These are phyloP conservation scores for Pichia sp. DNA, from an alignment of 1,139 yeast species.

Conservation along the genomic window DNA sequence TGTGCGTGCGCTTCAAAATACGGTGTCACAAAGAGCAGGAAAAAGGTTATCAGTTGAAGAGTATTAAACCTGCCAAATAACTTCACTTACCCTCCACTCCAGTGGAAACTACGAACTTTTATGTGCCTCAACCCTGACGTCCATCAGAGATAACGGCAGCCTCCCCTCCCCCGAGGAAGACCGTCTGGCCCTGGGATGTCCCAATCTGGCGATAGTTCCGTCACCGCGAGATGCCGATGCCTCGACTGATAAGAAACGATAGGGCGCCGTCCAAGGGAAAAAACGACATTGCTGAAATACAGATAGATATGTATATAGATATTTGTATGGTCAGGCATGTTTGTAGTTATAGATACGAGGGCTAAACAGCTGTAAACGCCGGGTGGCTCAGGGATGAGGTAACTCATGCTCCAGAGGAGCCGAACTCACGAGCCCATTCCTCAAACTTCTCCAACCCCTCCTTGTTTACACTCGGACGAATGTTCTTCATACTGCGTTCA, in stretches of 20 bases:
- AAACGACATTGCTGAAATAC: neutral
- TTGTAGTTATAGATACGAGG: neutral
- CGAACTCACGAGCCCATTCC: conserved; percentile 86
- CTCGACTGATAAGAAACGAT: neutral
- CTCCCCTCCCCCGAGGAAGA: neutral
- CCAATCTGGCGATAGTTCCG: neutral
- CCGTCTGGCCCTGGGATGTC: neutral
- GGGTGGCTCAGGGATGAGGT: neutral
- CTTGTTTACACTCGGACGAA: conserved; percentile 85
- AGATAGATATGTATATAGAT: neutral
- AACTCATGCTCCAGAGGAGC: conserved; percentile 77
- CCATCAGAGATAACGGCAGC: neutral
- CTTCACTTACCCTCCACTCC: neutral
- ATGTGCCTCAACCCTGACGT: neutral
- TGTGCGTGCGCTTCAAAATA: too few species aligned
- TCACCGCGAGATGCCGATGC: neutral
- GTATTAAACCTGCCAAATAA: neutral
- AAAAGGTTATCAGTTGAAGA: neutral
- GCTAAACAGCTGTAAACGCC: too few species aligned
- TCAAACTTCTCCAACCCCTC: conserved; percentile 80
- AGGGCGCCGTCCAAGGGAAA: neutral
- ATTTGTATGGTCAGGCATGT: neutral
- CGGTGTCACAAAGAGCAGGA: neutral
- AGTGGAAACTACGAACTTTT: neutral
- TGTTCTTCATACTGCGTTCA: conserved; percentile 68